Base-by-base conservation (phyloP, 2,329 filamentous ascomycete genomes). In the Verticillium nonalfalfae region DNA sequence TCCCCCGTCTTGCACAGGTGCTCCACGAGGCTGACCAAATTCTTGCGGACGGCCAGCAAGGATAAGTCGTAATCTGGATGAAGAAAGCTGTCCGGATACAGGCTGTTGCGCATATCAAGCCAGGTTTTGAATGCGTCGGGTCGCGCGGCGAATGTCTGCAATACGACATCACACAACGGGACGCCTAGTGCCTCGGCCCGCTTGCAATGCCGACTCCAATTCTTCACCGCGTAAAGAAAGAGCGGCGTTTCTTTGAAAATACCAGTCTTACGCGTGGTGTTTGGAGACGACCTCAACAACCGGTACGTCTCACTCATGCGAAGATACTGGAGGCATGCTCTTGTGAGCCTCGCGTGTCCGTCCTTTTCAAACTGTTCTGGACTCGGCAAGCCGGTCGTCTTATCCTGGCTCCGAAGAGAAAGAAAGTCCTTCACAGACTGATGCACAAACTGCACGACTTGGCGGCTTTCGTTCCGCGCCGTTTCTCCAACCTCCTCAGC, bases 371-470 rank as follows among this genome's bases (percentile, higher is more conserved):
- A 39, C 38, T 10, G 14, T n/a, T 35, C 31, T 18, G 34, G 34
- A 15, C 26, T 45, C 14, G 57, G n/a, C 14, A 36, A 26, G 38
- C 57, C 34, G 11, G 57, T 11, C 15, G 31, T 35, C 15, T n/a
- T 26, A 39, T 54, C 45, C 3, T 54, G n/a, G 26, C 45, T 54
- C 14, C 45, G 45, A 4, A 54, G 9, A 9, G 45, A 11, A 5
- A 62, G 57, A 33, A 50, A 62, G 36, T 62, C 60, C 18, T 34
- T 21, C 34, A 62, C 60, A 6, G 58, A 60, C 54, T 62, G 58
- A 21, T 62, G 60, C 2, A 62, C 57, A 33, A 62, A 62, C 26
- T 62, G 60, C 4, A 62, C 57, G 35, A 62, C 34, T 9, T 14
- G 9, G 3, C 36, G 26, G 5, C 14, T 9, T 31, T 33, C 45